Evolutionary conservation across 1,139 yeast species (phyloP), one percentile per base, ranked within the genome.

Genomic region (Casaregolazyma suthepensis): DNA sequence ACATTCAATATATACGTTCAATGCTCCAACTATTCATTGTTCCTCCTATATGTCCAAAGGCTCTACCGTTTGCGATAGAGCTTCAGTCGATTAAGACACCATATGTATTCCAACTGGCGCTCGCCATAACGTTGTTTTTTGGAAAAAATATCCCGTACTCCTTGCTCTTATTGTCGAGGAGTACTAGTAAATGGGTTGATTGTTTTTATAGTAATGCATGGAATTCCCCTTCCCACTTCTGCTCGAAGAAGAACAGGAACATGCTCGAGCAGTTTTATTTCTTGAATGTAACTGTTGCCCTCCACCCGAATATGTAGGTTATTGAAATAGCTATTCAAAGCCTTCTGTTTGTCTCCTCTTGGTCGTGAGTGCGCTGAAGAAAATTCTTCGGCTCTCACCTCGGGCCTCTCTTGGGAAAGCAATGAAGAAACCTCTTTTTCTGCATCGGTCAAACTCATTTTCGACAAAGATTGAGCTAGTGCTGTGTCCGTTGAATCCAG

Each of bases 161-260:
- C 40, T 13, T 15, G 15, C 13, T 13, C 9, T 13, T 15, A 15
- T n/a, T 13, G 15, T 13, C 40, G 40, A 12, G 40, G 40, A 35
- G 40, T 35, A 35, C 51, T 51, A 35, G 87, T 85, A 69, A 90
- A 93, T 40, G 99, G 99, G 65, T 93, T 93, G 65, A 91, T 76
- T n/a, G 93, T 86, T 64, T 96, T 81, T 12, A 93, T 96, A 3
- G 97, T 88, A 66, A 93, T 78, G 68, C 98, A 91, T 15, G 99
- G 99, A 56, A 93, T 77, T 48, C 69, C 71, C 91, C 88, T 89
- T 52, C 96, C 97, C 53, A 90, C 82, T 69, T 91, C 98, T 0
- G 97, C 95, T 61, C 97, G 79, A 58, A 93, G 75, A 58, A 93
- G 75, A 19, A 93, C 83, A 15, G 98, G 98, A 48, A 93, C 87